Evolutionary conservation across 192 early-diverging fungal species (phyloP).

Genomic region (Dissophora ornata): DNA sequence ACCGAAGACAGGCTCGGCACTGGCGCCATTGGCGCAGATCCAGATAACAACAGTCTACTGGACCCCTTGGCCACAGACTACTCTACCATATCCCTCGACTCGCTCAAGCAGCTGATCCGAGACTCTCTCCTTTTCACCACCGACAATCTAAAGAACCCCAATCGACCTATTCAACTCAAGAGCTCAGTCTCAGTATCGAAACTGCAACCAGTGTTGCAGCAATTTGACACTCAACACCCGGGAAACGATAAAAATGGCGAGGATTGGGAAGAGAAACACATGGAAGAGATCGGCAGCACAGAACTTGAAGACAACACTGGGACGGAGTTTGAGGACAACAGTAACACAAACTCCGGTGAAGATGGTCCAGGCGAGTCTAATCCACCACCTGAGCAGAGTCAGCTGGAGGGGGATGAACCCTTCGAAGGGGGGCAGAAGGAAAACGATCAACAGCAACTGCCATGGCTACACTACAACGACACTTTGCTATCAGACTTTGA

Average conservation of each 20-base stretch:
- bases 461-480: background rate
- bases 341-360: too few relatives aligned
- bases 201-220: background rate
- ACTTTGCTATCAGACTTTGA: conserved; percentile 26
- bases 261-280: too few relatives aligned
- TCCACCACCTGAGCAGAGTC: too few relatives aligned
- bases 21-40: conserved; percentile 30
- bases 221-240: too few relatives aligned
- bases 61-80: background rate
- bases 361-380: too few relatives aligned
- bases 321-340: conserved; percentile 1
- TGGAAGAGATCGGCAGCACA: too few relatives aligned
- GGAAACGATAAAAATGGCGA: background rate
- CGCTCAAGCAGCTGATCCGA: conserved; percentile 12
- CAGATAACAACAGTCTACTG: conserved; percentile 32
- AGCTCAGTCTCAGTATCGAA: background rate
- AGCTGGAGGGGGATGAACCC: background rate
- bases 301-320: too few relatives aligned
- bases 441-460: background rate
- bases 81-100: background rate
- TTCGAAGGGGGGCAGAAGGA: background rate
- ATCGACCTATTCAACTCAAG: conserved; percentile 21
- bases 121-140: conserved; percentile 22
- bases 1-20: conserved; percentile 31
- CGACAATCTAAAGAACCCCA: conserved; percentile 21